Percentiles rank a stretch among this genome's conserved stretches.
phyloP scores from a whole-genome alignment of 768 basidiomycete genomes.

The Xerocomellus intermedius region DNA sequence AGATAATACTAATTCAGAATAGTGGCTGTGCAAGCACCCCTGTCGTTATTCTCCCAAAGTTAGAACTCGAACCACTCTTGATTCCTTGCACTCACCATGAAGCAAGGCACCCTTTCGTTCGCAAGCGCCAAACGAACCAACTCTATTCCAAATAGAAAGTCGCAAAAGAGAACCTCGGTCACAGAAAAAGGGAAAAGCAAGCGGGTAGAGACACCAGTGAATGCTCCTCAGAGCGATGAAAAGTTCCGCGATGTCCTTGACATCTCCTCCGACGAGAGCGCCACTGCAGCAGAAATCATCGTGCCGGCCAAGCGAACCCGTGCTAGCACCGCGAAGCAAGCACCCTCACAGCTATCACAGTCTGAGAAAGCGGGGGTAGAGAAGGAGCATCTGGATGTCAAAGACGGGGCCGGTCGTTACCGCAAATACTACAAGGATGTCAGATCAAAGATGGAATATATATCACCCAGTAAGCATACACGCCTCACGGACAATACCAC shows the following conservation, averaged over 20 bases:
- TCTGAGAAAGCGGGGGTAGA: slow-evolving; percentile 14
- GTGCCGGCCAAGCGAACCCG: slow-evolving; percentile 25
- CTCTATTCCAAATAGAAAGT: slow-evolving; percentile 21
- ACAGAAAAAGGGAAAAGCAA: slow-evolving; percentile 10
- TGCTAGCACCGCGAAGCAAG: slow-evolving; percentile 15
- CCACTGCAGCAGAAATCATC: not conserved
- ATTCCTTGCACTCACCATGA: slow-evolving; percentile 20
- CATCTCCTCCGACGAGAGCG: slow-evolving; percentile 20
- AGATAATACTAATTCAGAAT: not conserved
- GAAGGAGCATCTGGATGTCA: slow-evolving; percentile 36
- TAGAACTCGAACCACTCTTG: not conserved
- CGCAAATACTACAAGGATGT: slow-evolving; percentile 47
- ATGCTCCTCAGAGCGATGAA: not conserved
- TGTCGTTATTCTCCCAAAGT: slow-evolving; percentile 11
- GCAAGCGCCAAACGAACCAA: slow-evolving; percentile 45
- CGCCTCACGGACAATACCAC: not conserved
- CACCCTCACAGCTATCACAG: not conserved
- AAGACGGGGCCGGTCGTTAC: slow-evolving; percentile 53
- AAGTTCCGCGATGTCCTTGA: slow-evolving; percentile 5
- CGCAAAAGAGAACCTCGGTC: slow-evolving; percentile 7
- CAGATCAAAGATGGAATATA: slow-evolving; percentile 51
- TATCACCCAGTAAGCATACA: slow-evolving; percentile 55
- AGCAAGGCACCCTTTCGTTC: slow-evolving; percentile 48
- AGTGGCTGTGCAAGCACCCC: slow-evolving; percentile 14
- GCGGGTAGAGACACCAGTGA: not conserved